These are phyloP conservation scores for Coriolopsis trogii DNA, from an alignment of 1,284 basidiomycete species.

Conservation along the genomic window DNA sequence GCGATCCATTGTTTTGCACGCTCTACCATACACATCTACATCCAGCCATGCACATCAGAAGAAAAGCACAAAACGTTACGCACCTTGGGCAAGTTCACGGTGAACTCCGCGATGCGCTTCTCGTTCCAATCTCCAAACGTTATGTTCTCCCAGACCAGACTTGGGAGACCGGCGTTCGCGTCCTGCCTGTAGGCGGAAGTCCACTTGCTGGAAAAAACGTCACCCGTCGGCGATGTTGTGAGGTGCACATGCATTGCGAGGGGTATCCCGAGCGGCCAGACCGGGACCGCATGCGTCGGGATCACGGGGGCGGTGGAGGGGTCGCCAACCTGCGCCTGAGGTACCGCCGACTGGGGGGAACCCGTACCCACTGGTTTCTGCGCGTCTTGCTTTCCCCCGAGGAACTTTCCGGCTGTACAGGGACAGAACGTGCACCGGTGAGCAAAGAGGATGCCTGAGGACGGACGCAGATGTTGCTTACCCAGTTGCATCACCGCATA, in stretches of 20 bases:
- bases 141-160: slow-evolving; percentile 81
- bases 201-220: slow-evolving; percentile 59
- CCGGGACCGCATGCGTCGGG: slow-evolving; percentile 53
- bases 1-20: slow-evolving; percentile 78
- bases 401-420: slow-evolving; percentile 2
- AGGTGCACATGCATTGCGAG: slow-evolving; percentile 79
- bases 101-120: slow-evolving; percentile 61
- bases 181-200: slow-evolving; percentile 49
- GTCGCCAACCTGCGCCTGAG: slow-evolving; percentile 25
- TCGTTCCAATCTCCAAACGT: slow-evolving; percentile 85
- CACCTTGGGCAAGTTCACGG: slow-evolving; percentile 77
- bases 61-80: slow-evolving; percentile 23
- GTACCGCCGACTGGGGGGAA: slow-evolving; percentile 22
- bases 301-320: slow-evolving; percentile 48
- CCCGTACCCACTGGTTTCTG: slow-evolving; percentile 27
- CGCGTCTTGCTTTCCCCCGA: slow-evolving; percentile 22
- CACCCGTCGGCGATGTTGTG: slow-evolving; percentile 62
- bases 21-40: slow-evolving; percentile 43
- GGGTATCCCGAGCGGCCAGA: slow-evolving; percentile 61
- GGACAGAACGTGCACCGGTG: neutral
- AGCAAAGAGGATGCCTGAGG: slow-evolving; percentile 1
- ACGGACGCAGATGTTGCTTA: slow-evolving; percentile 35
- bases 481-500: slow-evolving; percentile 66
- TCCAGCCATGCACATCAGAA: neutral
- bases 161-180: slow-evolving; percentile 57